Percentiles rank a stretch among this genome's conserved stretches.
These are phyloP conservation scores for Xylariaceae sp. DNA, from an alignment of 2,329 filamentous ascomycete genomes.

Conservation along the genomic window DNA sequence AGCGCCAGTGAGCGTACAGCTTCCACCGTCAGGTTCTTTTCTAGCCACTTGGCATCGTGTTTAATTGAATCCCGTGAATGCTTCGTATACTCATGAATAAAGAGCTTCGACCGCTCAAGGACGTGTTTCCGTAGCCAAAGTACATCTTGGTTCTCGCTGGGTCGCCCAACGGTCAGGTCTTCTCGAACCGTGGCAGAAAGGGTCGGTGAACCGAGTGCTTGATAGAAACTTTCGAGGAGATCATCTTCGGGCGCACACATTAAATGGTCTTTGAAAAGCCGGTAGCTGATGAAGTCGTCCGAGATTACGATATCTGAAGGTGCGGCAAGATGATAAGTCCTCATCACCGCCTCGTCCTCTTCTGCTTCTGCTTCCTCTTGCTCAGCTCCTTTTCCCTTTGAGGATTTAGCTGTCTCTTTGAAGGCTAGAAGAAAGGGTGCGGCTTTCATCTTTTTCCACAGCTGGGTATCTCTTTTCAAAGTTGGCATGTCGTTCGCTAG, in stretches of 20 bases:
- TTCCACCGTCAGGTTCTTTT: constrained; percentile 73
- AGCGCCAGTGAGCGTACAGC: constrained; percentile 74
- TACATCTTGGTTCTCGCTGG: constrained; percentile 62
- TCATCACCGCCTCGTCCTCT: constrained; percentile 60
- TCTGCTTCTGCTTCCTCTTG: constrained; percentile 34
- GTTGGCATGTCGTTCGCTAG: constrained; percentile 66
- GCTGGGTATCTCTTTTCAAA: constrained; percentile 70
- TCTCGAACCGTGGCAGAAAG: constrained; percentile 75
- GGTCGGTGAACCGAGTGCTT: constrained; percentile 68
- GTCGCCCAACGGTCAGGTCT: constrained; percentile 64
- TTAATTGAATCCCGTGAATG: constrained; percentile 72
- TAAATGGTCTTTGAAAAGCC: constrained; percentile 77
- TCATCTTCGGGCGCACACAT: constrained; percentile 90
- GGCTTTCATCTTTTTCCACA: constrained; percentile 70
- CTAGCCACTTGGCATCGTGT: constrained; percentile 85
- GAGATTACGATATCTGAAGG: constrained; percentile 70
- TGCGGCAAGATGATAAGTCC: constrained; percentile 70
- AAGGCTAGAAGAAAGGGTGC: constrained; percentile 79
- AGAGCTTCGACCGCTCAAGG: constrained; percentile 81
- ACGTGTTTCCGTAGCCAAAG: constrained; percentile 71
- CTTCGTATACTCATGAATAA: constrained; percentile 69
- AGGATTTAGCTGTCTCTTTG: constrained; percentile 56
- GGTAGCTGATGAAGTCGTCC: constrained; percentile 85
- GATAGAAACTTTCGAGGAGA: constrained; percentile 75
- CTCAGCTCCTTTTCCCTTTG: constrained; percentile 44